phyloP scores from a whole-genome alignment of 1,284 basidiomycete species.

The Marasmius fiardii region DNA sequence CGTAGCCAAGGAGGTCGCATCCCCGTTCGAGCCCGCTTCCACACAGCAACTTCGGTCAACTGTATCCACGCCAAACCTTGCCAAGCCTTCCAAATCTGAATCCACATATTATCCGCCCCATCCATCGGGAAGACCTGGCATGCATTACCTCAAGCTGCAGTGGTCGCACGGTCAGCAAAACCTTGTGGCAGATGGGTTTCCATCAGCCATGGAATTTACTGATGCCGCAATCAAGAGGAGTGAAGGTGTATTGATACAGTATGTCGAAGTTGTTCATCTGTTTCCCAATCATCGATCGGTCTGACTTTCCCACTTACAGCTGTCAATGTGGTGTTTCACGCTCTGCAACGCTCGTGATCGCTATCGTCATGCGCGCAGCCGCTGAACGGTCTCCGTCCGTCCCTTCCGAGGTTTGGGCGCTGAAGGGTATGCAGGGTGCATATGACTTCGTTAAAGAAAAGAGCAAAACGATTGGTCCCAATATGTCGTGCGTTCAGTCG shows the following conservation, averaged over 20 bases:
- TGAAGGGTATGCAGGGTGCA: constrained; percentile 89
- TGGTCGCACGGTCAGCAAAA: constrained; percentile 96
- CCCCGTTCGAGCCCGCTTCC: constrained; percentile 61
- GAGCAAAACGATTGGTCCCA: constrained; percentile 87
- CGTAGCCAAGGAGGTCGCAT: constrained; percentile 91
- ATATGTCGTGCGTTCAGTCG: constrained; percentile 78
- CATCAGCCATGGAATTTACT: constrained; percentile 76
- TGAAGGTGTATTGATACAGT: constrained; percentile 88
- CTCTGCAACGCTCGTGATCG: constrained; percentile 90
- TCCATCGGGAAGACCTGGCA: constrained; percentile 64
- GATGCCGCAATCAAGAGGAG: constrained; percentile 73
- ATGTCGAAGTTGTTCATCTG: constrained; percentile 35
- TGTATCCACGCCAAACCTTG: constrained; percentile 67
- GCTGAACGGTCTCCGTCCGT: constrained; percentile 65
- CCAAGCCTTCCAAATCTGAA: constrained; percentile 31
- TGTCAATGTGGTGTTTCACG: constrained; percentile 97
- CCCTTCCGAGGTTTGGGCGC: constrained; percentile 72
- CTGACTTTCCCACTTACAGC: constrained; percentile 37
- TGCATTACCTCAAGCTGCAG: constrained; percentile 89
- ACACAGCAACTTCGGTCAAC: constrained; percentile 52
- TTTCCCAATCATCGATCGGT: constrained; percentile 9
- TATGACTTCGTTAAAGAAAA: constrained; percentile 90
- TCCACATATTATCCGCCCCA: constrained; percentile 64
- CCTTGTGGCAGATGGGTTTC: constrained; percentile 77
- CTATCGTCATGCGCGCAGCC: constrained; percentile 93